Base-by-base conservation (phyloP, 441 rosid genomes). In the Capsella rubella region DNA sequence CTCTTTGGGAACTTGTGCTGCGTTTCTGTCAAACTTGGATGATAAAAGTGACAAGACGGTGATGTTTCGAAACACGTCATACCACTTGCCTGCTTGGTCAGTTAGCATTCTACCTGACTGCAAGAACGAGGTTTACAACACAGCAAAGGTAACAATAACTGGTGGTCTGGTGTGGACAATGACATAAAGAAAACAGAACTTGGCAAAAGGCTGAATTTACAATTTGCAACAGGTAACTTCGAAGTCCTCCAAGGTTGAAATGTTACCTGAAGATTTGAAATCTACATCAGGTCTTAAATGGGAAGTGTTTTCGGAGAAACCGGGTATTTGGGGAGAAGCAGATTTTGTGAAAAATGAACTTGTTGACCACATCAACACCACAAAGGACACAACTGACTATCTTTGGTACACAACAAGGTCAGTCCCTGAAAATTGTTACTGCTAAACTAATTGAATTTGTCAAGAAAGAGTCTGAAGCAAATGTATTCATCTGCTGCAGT, bases 401-500 rank as follows among this genome's bases (percentile, higher is more conserved):
- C 94, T 95, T 59, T 95, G 99, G 99, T 89, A 89, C 78, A 93
- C 87, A 64, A 91, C 90, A 82, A 95, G 97, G 99, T 95, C 76
- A 64, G 84, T 82, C 37, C 32, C 47, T 59, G 47, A 34, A 53
- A 57, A 10, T 43, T 35, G 8, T 61, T 8, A 21, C 15, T 34
- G 32, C 37, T 25, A 43, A 16, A 43, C 34, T 42, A 8, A 1
- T 2, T 10, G 14, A 21, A 37, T 7, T 61, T 10, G 21, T 52
- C 21, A 47, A 66, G 64, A 54, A 37, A 47, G 39, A 34, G 54
- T 68, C 78, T 70, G 43, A 78, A 51, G 73, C 64, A 60, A 8
- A 69, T 66, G 28, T 34, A 61, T 59, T 57, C 32, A 49, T 55
- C 15, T 62, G 50, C 83, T 65, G 76, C 87, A 95, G 98, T 61